phyloP scores from a whole-genome alignment of 1,284 basidiomycete genomes.

The Puccinia polysora region DNA sequence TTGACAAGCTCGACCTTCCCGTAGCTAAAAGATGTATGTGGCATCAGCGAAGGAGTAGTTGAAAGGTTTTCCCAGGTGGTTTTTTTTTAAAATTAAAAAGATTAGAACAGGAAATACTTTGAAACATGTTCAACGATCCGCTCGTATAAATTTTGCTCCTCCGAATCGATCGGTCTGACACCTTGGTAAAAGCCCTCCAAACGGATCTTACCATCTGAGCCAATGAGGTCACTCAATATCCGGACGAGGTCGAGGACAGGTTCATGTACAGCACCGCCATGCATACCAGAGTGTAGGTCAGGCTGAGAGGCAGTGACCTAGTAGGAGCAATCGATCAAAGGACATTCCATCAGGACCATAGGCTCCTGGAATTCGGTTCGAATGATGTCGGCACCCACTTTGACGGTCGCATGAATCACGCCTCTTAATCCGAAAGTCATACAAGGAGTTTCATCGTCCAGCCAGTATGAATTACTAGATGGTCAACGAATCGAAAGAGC shows the following conservation, averaged over 20 bases:
- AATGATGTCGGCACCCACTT: constrained; percentile 59
- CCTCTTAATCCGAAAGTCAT: constrained; percentile 92
- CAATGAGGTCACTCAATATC: constrained; percentile 68
- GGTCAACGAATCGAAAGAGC: too few species aligned
- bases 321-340: background rate
- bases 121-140: constrained; percentile 40
- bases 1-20: constrained; percentile 44
- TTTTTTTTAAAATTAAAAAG: background rate
- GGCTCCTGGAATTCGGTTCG: background rate
- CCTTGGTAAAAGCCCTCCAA: constrained; percentile 76
- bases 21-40: constrained; percentile 43
- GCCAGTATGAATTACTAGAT: constrained; percentile 91
- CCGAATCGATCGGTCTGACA: constrained; percentile 49
- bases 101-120: constrained; percentile 16
- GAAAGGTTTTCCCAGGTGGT: background rate
- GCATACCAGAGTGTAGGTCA: constrained; percentile 83
- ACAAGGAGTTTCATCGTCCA: constrained; percentile 87
- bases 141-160: constrained; percentile 52
- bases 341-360: background rate
- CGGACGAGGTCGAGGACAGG: constrained; percentile 88
- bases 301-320: constrained; percentile 56
- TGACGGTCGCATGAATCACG: constrained; percentile 75
- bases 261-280: constrained; percentile 79
- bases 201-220: constrained; percentile 58
- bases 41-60: background rate